Evolutionary conservation across 768 basidiomycete species (phyloP), one percentile per base, ranked within the genome.

Genomic region (Pholiota molesta): DNA sequence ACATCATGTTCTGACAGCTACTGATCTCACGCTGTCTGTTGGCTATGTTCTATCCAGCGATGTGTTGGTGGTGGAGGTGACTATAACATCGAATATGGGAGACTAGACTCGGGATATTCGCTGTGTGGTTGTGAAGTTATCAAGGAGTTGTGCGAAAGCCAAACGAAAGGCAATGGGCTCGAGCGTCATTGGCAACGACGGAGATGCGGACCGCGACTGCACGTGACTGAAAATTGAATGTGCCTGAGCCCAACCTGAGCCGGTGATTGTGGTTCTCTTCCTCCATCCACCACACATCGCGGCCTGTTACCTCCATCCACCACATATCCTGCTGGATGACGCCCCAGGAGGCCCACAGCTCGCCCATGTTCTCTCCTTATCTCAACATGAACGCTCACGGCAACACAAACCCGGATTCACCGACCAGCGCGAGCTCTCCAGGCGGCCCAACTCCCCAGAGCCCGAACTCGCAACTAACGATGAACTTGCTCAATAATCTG

Each of bases 401-500:
- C n/a, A n/a, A 26, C 23, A 14, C 9, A 23, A 49, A 49, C 19
- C 23, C 47, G 21, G 47, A 49, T n/a, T 21, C 47, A 13, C 47
- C 47, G 23, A 7, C 47, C 23, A 49, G 47, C 23, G 47, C 47
- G 23, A 49, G 47, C 47, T 49, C 47, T 10, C 47, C 47, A 19
- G 11, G 21, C 23, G 57, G 45, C 17, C 57, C 61, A 2, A 44
- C 65, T 11, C 65, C 71, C 2, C 67, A 70, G 57, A 72, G 67
- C 39, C 68, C 71, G 2, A 73, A 72, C 45, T 64, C 71, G 10
- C 74, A 78, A 55, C 83, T 82, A 62, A 78, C 74, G 59, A 77
- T 87, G 74, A 86, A 83, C 68, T 74, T 88, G 55, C 67, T 81
- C 40, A 77, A 79, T 31, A 84, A 82, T 67, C 66, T 87, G 45